Evolutionary conservation across 495 filamentous ascomycete species (phyloP).

Genomic region (Hypoxylon fuscum): DNA sequence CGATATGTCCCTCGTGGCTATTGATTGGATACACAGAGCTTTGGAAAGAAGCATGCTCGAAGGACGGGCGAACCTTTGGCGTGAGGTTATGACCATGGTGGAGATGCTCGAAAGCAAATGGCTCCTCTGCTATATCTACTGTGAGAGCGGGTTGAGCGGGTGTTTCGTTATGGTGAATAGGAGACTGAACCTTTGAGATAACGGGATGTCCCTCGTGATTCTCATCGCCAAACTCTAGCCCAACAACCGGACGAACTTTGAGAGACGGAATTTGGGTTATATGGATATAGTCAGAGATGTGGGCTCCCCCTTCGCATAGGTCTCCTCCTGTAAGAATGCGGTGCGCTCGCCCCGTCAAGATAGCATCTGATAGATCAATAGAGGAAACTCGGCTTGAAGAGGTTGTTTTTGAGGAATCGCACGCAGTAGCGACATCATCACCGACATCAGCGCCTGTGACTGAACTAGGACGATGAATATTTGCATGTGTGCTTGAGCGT

Average conservation of each 20-base stretch:
- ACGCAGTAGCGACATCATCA: conserved; percentile 26
- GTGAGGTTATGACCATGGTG: conserved; percentile 24
- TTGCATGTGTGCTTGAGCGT: conserved; percentile 15
- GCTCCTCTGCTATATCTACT: not conserved
- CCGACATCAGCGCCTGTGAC: conserved; percentile 22
- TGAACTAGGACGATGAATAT: conserved; percentile 21
- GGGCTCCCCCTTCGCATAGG: conserved; percentile 38
- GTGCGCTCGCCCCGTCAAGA: conserved; percentile 34
- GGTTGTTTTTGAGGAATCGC: conserved; percentile 29
- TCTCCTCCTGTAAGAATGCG: conserved; percentile 43
- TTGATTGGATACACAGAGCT: conserved; percentile 7
- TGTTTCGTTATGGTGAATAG: conserved; percentile 12
- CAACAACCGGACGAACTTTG: conserved; percentile 47
- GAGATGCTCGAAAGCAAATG: conserved; percentile 18
- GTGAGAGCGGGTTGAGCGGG: not conserved
- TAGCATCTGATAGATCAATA: conserved; percentile 1
- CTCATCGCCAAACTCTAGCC: conserved; percentile 4
- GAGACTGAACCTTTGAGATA: conserved; percentile 28
- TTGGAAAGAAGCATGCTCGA: conserved; percentile 10
- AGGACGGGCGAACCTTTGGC: conserved; percentile 14
- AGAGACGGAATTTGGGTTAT: conserved; percentile 39
- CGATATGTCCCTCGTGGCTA: conserved; percentile 29
- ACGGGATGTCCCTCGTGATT: conserved; percentile 20
- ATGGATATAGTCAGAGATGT: conserved; percentile 44
- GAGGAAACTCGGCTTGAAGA: conserved; percentile 17